Conservation (phyloP, 2,329 filamentous ascomycete genomes). For the Cercospora nicotianae region DNA sequence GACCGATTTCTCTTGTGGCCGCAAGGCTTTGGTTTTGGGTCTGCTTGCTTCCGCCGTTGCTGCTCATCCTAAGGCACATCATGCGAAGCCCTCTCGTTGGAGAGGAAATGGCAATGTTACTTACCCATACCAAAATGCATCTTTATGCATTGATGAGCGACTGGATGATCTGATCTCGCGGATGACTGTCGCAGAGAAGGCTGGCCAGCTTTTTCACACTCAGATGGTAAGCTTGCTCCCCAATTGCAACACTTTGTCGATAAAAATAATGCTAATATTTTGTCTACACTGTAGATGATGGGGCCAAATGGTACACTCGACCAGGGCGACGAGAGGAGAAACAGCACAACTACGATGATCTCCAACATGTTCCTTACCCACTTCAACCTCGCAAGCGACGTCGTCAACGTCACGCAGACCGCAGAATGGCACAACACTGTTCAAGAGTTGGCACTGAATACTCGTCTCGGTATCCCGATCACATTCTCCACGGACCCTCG, state of each 20-base stretch:
- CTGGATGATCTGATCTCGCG: constrained; percentile 49
- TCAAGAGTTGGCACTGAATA: constrained; percentile 48
- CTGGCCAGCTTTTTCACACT: constrained; percentile 51
- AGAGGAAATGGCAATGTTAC: constrained; percentile 4
- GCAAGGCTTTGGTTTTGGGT: constrained; percentile 3
- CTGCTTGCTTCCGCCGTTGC: constrained; percentile 6
- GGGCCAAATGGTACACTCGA: constrained; percentile 40
- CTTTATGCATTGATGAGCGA: constrained; percentile 47
- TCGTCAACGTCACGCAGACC: constrained; percentile 40
- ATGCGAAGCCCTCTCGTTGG: background rate
- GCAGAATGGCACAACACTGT: constrained; percentile 47
- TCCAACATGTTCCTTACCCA: constrained; percentile 46
- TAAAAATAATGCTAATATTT: background rate
- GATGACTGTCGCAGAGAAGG: constrained; percentile 53
- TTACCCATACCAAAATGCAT: constrained; percentile 41
- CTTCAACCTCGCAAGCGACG: constrained; percentile 50
- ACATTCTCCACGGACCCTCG: constrained; percentile 53
- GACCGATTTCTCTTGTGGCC: background rate
- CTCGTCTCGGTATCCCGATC: constrained; percentile 52
- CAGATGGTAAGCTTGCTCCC: constrained; percentile 35
- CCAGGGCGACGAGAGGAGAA: constrained; percentile 28
- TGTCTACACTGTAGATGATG: background rate
- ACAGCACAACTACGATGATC: constrained; percentile 37
- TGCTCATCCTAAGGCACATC: constrained; percentile 4
- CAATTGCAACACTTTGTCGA: accelerated